phyloP scores from a whole-genome alignment of 176 grass and related monocot species.

The Tillandsia leiboldiana region DNA sequence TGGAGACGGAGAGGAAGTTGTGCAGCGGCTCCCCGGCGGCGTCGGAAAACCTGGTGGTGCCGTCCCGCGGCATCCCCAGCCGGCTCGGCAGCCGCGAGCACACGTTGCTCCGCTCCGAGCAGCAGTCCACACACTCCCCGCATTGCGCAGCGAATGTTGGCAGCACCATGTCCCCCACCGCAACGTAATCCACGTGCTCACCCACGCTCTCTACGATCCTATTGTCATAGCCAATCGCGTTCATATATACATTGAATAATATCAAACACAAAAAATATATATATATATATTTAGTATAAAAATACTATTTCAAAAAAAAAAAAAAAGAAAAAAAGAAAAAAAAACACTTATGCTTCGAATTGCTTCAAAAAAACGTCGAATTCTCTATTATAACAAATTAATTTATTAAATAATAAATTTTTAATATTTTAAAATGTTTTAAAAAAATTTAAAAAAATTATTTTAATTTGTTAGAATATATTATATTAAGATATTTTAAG shows the following conservation, averaged over 20 bases:
- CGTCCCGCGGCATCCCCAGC: constrained; percentile 58
- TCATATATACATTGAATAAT: background rate
- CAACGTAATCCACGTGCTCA: constrained; percentile 38
- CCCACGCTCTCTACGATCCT: constrained; percentile 86
- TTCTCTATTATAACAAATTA: no score
- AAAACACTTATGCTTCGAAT: no score
- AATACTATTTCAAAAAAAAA: no score
- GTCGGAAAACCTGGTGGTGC: constrained; percentile 49
- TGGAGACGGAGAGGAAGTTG: constrained; percentile 44
- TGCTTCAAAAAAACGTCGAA: no score
- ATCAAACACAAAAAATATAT: background rate
- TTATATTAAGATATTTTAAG: no score
- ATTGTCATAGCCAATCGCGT: no score
- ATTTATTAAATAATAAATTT: no score
- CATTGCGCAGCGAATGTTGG: constrained; percentile 61
- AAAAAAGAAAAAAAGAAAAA: no score
- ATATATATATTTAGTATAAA: no score
- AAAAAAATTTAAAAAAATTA: no score
- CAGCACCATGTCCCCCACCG: constrained; percentile 43
- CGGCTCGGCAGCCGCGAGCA: constrained; percentile 34
- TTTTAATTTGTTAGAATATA: no score
- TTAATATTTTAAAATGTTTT: no score
- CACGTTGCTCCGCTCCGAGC: constrained; percentile 35
- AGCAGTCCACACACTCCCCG: constrained; percentile 36
- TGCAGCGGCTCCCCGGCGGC: constrained; percentile 28